Evolutionary conservation across 345 rosid species (phyloP).

Genomic region (Gossypium stocksii): DNA sequence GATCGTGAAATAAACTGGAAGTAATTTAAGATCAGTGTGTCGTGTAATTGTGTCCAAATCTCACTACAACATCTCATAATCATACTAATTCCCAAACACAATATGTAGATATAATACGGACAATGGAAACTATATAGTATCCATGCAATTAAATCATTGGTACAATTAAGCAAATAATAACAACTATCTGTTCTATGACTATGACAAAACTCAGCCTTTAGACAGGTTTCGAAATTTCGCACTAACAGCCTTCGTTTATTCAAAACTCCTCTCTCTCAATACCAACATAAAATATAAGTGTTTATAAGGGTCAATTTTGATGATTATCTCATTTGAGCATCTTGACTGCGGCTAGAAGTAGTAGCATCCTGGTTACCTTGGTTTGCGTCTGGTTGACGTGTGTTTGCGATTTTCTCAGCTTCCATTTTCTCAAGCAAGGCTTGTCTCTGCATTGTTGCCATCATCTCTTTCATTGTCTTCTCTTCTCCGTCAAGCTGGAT

Average conservation of each 20-base stretch:
- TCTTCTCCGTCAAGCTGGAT: constrained; percentile 84
- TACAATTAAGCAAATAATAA: background rate
- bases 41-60: too few species aligned
- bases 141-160: background rate
- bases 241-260: background rate
- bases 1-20: too few species aligned
- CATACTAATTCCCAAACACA: background rate
- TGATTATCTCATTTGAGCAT: constrained; percentile 20
- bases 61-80: background rate
- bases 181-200: background rate
- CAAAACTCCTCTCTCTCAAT: background rate
- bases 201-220: background rate
- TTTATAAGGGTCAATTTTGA: background rate
- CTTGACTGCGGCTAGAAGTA: constrained; percentile 22
- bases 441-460: constrained; percentile 54
- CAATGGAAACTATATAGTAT: background rate
- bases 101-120: too few species aligned
- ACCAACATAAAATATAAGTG: background rate
- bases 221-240: background rate
- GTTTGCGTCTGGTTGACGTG: constrained; percentile 18
- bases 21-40: too few species aligned
- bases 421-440: constrained; percentile 55
- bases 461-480: constrained; percentile 64
- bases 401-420: constrained; percentile 38
- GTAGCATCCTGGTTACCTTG: constrained; percentile 22